These are phyloP conservation scores for Solanum virginianum DNA, from an alignment of 257 asterid species.

Conservation along the genomic window DNA sequence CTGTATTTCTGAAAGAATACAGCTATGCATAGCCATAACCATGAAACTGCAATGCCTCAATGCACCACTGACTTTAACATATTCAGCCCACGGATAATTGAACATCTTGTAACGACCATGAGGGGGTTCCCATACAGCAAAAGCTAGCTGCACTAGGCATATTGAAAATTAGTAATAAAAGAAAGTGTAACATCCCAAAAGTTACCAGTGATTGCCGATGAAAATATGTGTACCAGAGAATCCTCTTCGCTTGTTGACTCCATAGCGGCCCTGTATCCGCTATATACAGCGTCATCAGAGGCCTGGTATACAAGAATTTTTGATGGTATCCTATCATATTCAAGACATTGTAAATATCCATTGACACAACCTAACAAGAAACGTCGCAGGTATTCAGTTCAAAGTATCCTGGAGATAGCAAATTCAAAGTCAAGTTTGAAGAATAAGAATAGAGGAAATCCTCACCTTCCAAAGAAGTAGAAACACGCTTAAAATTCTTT, in stretches of 20 bases:
- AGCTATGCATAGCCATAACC: constrained; percentile 97
- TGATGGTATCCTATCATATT: constrained; percentile 76
- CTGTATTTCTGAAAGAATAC: constrained; percentile 95
- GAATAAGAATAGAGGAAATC: not conserved
- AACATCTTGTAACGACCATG: constrained; percentile 95
- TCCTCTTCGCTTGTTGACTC: constrained; percentile 96
- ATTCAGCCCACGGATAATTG: constrained; percentile 77
- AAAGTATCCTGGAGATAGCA: not conserved
- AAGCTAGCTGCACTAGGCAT: constrained; percentile 35
- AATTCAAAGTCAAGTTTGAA: not conserved
- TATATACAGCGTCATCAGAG: constrained; percentile 81
- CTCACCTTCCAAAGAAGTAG: constrained; percentile 73
- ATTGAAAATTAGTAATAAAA: not conserved
- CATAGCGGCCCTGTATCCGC: constrained; percentile 78
- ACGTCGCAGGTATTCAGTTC: not conserved
- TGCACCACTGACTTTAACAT: constrained; percentile 89
- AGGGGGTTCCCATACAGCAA: constrained; percentile 97
- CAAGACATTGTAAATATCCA: constrained; percentile 61
- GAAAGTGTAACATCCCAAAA: not conserved
- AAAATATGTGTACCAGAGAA: constrained; percentile 40
- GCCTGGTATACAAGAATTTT: constrained; percentile 81
- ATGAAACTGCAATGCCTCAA: constrained; percentile 88
- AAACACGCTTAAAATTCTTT: constrained; percentile 66
- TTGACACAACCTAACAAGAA: constrained; percentile 50
- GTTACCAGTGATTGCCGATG: not conserved